Conservation (phyloP, 768 basidiomycete genomes). For the Termitomyces sp. region DNA sequence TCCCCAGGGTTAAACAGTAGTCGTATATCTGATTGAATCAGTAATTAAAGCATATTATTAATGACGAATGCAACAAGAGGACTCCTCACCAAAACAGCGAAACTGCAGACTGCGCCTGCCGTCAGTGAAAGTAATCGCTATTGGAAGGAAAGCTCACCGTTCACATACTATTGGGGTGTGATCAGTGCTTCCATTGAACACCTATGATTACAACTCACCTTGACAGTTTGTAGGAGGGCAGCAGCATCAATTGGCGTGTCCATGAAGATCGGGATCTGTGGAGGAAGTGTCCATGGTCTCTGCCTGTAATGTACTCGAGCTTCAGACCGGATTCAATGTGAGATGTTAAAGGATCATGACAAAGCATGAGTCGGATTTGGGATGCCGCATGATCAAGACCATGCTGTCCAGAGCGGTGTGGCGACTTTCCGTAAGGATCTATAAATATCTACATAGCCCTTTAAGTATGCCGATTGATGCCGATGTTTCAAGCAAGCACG, state of each 20-base stretch:
- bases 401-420: too few relatives aligned
- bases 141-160: neutral
- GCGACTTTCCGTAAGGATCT: too few relatives aligned
- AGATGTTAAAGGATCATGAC: too few relatives aligned
- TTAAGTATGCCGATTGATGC: too few relatives aligned
- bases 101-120: conserved; percentile 2
- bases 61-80: neutral
- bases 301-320: too few relatives aligned
- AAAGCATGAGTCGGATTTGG: too few relatives aligned
- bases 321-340: too few relatives aligned
- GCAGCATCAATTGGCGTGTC: neutral
- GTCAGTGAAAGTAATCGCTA: neutral
- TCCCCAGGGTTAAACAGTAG: conserved; percentile 3
- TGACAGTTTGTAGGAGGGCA: neutral
- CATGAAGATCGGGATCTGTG: too few relatives aligned
- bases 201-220: neutral
- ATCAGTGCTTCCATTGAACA: neutral
- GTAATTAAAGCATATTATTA: neutral
- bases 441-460: too few relatives aligned
- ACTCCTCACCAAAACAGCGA: conserved; percentile 1
- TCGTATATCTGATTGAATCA: conserved; percentile 1
- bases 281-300: too few relatives aligned
- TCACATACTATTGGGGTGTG: neutral
- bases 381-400: too few relatives aligned
- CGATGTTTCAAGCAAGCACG: too few relatives aligned